Conservation (phyloP, 2,329 filamentous ascomycete species). For the Fusarium verrucosum region DNA sequence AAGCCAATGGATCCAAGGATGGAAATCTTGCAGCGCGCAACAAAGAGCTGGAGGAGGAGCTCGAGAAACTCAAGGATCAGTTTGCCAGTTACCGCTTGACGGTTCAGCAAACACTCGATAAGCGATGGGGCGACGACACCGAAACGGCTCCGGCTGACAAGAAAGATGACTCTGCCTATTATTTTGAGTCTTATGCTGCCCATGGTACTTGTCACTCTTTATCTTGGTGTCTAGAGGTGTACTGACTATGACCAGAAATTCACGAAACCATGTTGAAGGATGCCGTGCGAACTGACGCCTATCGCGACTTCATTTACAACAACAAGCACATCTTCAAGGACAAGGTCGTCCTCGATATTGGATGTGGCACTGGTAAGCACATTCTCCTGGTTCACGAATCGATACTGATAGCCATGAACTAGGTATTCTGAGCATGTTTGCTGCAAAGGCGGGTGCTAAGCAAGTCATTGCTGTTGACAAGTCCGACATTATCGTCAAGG, state of each 20-base stretch:
- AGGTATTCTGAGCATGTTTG: constrained; percentile 94
- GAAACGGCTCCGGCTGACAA: constrained; percentile 48
- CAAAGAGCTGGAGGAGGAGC: constrained; percentile 66
- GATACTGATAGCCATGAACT: background rate
- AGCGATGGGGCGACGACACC: constrained; percentile 68
- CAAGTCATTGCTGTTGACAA: constrained; percentile 92
- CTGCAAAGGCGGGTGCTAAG: constrained; percentile 86
- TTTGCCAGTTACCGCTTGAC: constrained; percentile 72
- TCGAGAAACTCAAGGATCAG: constrained; percentile 67
- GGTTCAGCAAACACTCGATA: constrained; percentile 72
- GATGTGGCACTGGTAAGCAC: constrained; percentile 74
- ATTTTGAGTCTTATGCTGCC: constrained; percentile 70
- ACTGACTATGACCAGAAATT: constrained; percentile 67
- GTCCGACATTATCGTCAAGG: constrained; percentile 87
- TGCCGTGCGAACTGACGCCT: constrained; percentile 84
- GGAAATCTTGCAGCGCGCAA: constrained; percentile 58
- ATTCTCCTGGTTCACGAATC: constrained; percentile 2
- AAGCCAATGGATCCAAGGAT: constrained; percentile 52
- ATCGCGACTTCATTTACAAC: constrained; percentile 93
- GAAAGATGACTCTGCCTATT: constrained; percentile 54
- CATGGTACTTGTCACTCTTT: constrained; percentile 58
- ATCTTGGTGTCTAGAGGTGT: background rate
- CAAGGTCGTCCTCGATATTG: constrained; percentile 90
- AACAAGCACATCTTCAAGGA: constrained; percentile 88
- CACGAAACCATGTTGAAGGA: constrained; percentile 98